Evolutionary conservation across 257 asterid genomes (phyloP), one percentile per base, ranked within the genome.

Genomic region (Knoxia roxburghii): DNA sequence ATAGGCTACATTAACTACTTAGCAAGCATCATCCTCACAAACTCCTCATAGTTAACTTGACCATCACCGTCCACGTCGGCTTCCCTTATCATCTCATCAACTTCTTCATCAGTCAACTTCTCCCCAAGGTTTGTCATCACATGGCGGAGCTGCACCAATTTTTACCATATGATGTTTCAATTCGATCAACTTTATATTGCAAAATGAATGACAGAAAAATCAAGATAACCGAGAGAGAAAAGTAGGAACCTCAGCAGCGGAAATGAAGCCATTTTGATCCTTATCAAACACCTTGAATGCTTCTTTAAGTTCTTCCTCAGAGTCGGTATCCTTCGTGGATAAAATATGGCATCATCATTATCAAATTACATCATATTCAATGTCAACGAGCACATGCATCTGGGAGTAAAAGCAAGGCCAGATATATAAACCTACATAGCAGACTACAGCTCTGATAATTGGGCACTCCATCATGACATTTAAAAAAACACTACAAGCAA

Each of bases 41-140:
- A 80, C 72, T 85, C 87, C 77, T 78, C 84, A 4, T 80, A 80
- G 43, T 80, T 80, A 48, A 85, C 86, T 69, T 78, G 87, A 37
- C 87, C 88, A 65, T 85, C 90, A 7, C 86, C 90, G 52, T 82
- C 87, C 61, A 78, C 76, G 49, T 85, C 87, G 2, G 85, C 87
- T 77, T 80, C 88, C 52, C 78, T 68, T 40, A 81, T 83, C 85
- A 83, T 83, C 82, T 85, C 86, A 37, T 80, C 84, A 26, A 80
- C 88, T 66, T 82, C 86, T 50, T 83, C 88, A 65, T 80, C 88
- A 11, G 86, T 83, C 75, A 82, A 48, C 75, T 85, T 83, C 85
- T 85, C 88, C 46, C 86, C 86, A 27, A 79, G 83, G 80, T 83
- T 85, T 11, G 83, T 79, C 91, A 81, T 75, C 56, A 83, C 83